Base-by-base conservation (phyloP, 495 filamentous ascomycete species). In the Annulohypoxylon bovei region DNA sequence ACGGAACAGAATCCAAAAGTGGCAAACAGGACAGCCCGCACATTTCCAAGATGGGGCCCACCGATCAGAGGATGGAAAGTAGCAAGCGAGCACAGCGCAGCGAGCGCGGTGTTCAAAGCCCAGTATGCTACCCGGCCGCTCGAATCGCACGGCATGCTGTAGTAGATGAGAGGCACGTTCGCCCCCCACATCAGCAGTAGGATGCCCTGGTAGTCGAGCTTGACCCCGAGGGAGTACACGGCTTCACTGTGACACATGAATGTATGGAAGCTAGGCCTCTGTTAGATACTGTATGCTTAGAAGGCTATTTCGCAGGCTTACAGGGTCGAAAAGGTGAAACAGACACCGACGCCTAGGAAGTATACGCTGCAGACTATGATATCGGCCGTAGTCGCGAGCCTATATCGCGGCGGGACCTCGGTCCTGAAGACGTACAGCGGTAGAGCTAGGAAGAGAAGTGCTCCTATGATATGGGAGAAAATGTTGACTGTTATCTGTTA, bases 171-270 rank as follows among this genome's bases (percentile, higher is more conserved):
- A 8, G 86, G 83, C 12, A 87, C 73, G 57, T 81, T 82, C 16
- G 85, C 80, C 14, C 81, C 77, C 82, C 83, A 87, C 81, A 87
- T 88, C 8, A 88, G 74, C 7, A 85, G 58, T 12, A 88, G 74
- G 50, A 89, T 82, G 16, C 87, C 85, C 47, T 82, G 74, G 66
- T 84, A 83, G 67, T 88, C 85, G 9, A 87, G 70, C 54, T 83
- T 81, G 53, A 82, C 76, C 6, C 81, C 82, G 1, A 83, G 62
- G 14, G 47, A 67, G 25, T 79, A 78, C 14, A 82, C 67, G 1
- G 69, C 40, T 18, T 75, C 68, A 62, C 78, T 83, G 68, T 88
- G 85, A 52, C 84, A 85, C 58, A 79, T 79, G 44, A 87, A 76
- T 0, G 82, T 82, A 72, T 88, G 85, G 69, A 80, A 86, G 30